These are phyloP conservation scores for Chlorociboria aeruginascens DNA, from an alignment of 495 filamentous ascomycete species.

Conservation along the genomic window DNA sequence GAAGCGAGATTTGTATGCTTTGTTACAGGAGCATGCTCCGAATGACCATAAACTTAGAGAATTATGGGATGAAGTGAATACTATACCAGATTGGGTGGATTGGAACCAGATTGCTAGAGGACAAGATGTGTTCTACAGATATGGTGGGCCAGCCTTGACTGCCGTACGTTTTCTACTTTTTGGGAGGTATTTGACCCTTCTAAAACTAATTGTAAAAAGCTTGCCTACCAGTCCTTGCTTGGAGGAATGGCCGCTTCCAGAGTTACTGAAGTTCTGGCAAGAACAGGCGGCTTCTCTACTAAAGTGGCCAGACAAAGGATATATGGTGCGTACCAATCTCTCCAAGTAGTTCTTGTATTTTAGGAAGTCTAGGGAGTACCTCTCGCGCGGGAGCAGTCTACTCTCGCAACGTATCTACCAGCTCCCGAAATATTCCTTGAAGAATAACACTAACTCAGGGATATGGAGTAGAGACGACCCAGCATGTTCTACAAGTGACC, in stretches of 20 bases:
- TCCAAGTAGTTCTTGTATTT: too few species aligned
- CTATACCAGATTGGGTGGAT: conserved; percentile 67
- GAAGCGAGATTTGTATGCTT: conserved; percentile 45
- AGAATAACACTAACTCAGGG: too few species aligned
- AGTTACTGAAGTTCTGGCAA: conserved; percentile 61
- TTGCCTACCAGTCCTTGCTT: conserved; percentile 54
- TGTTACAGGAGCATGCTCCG: conserved; percentile 45
- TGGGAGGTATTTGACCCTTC: neutral
- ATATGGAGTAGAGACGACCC: conserved; percentile 44
- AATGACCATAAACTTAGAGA: conserved; percentile 43
- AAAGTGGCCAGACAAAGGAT: conserved; percentile 57
- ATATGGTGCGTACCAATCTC: conserved; percentile 20
- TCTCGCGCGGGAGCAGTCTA: too few species aligned
- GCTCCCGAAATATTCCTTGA: too few species aligned
- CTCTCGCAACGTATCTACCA: too few species aligned
- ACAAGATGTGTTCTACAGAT: conserved; percentile 60
- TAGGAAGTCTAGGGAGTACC: too few species aligned
- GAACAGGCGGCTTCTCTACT: conserved; percentile 68
- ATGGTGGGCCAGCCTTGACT: conserved; percentile 51
- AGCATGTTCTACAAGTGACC: conserved; percentile 65
- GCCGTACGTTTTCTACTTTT: conserved; percentile 19
- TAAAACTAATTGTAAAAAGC: conserved; percentile 15
- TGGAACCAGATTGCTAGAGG: conserved; percentile 67
- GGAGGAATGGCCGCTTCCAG: conserved; percentile 51
- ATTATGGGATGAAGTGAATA: conserved; percentile 59